Percentiles rank a stretch among this genome's conserved stretches.
These are phyloP conservation scores for Colletotrichum sp. DNA, from an alignment of 2,329 filamentous ascomycete species.

Conservation along the genomic window DNA sequence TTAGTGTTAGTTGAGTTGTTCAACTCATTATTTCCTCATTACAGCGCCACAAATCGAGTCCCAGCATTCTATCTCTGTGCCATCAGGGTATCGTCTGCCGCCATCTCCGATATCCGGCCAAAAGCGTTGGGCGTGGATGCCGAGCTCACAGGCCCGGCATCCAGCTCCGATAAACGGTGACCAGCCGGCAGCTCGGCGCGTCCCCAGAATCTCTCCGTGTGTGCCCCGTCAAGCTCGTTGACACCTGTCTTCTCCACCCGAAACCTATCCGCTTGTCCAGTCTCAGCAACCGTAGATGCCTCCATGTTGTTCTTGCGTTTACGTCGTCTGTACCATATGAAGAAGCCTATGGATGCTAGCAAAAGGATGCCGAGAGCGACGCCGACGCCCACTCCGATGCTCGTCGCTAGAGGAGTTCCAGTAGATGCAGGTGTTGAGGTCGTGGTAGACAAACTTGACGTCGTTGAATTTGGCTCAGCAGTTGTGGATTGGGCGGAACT, in stretches of 20 bases:
- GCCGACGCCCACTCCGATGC: not conserved
- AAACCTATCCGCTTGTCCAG: not conserved
- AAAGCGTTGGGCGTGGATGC: not conserved
- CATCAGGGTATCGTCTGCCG: not conserved
- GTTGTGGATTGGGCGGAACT: not conserved
- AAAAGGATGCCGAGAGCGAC: not conserved
- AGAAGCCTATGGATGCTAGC: accelerated
- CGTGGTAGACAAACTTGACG: not conserved
- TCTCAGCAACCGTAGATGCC: not conserved
- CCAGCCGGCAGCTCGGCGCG: not conserved
- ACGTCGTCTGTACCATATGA: not conserved
- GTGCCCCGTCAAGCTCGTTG: not conserved
- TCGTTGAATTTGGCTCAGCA: not conserved
- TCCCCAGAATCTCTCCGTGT: not conserved
- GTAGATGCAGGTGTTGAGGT: not conserved
- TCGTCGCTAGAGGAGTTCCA: not conserved
- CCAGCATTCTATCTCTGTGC: not conserved
- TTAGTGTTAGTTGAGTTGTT: accelerated
- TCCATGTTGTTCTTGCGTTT: not conserved
- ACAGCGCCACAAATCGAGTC: not conserved
- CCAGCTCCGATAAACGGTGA: not conserved
- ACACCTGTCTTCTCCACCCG: not conserved
- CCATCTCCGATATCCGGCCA: not conserved
- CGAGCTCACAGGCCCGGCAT: not conserved
- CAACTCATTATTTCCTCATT: accelerated